Percentiles rank a stretch among this genome's conserved stretches.
Conservation (phyloP, 2,329 filamentous ascomycete genomes). For the Penicillium sp. region DNA sequence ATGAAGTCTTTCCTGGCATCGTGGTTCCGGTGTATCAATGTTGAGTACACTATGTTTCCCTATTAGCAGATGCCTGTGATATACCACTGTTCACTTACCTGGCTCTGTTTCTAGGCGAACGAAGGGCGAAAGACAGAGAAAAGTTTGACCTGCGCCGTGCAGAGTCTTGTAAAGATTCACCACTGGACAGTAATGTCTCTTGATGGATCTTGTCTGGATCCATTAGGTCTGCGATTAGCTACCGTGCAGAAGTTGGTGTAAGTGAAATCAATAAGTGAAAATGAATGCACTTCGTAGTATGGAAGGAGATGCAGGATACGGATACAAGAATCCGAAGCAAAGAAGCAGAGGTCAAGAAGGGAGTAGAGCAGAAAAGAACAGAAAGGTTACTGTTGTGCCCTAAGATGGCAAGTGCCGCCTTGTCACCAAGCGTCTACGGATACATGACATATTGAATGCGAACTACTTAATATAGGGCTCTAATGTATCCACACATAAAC, state of each 20-base stretch:
- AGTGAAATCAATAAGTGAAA: background rate
- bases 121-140: conserved; percentile 23
- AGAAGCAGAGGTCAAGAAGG: background rate
- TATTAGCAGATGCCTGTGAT: background rate
- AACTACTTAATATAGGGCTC: background rate
- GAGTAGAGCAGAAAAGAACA: background rate
- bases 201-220: background rate
- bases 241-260: background rate
- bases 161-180: background rate
- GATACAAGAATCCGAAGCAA: background rate
- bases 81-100: conserved; percentile 17
- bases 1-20: conserved; percentile 33
- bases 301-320: background rate
- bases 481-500: background rate
- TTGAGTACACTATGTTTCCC: conserved; percentile 6
- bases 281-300: background rate
- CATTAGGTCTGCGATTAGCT: background rate
- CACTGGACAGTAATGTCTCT: background rate
- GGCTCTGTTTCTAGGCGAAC: conserved; percentile 18
- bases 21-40: conserved; percentile 13
- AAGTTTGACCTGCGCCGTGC: conserved; percentile 4
- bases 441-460: background rate
- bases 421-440: background rate
- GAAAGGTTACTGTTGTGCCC: background rate
- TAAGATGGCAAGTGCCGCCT: background rate